A percentile compares a stretch with the other conserved stretches of the same genome.
Evolutionary conservation across 805 yeast genomes (phyloP).

Genomic region (Monosporozyma siamensis): DNA sequence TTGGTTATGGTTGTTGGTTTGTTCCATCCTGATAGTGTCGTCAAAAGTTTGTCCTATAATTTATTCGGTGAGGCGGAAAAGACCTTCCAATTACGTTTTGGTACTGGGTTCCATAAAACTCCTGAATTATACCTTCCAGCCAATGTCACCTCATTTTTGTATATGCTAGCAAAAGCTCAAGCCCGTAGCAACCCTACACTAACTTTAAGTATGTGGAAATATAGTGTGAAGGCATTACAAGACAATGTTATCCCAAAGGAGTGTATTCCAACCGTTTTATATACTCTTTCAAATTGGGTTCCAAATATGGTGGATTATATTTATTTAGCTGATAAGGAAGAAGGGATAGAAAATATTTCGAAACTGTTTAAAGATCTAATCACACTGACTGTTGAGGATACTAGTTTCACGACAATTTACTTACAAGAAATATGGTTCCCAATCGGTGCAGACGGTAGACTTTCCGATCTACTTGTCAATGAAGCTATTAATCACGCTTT

Average conservation of each 20-base stretch:
- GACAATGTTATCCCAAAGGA: conserved; percentile 16
- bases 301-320: conserved; percentile 53
- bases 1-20: conserved; percentile 62
- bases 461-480: conserved; percentile 52
- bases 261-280: conserved; percentile 18
- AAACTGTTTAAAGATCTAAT: conserved; percentile 56
- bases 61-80: conserved; percentile 53
- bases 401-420: conserved; percentile 42
- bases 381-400: conserved; percentile 43
- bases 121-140: conserved; percentile 59
- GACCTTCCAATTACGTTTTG: conserved; percentile 51
- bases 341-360: conserved; percentile 53
- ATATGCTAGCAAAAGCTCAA: conserved; percentile 46
- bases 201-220: conserved; percentile 44
- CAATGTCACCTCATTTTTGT: conserved; percentile 53
- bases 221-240: conserved; percentile 20
- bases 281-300: conserved; percentile 58
- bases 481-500: conserved; percentile 67
- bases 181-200: conserved; percentile 48
- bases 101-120: conserved; percentile 44
- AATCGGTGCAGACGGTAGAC: conserved; percentile 49
- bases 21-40: conserved; percentile 46
- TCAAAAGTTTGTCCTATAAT: conserved; percentile 54
- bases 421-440: conserved; percentile 59
- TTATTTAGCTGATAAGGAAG: conserved; percentile 42